Conservation (phyloP, 2,329 filamentous ascomycete species). For the Tolypocladium endophyticum region DNA sequence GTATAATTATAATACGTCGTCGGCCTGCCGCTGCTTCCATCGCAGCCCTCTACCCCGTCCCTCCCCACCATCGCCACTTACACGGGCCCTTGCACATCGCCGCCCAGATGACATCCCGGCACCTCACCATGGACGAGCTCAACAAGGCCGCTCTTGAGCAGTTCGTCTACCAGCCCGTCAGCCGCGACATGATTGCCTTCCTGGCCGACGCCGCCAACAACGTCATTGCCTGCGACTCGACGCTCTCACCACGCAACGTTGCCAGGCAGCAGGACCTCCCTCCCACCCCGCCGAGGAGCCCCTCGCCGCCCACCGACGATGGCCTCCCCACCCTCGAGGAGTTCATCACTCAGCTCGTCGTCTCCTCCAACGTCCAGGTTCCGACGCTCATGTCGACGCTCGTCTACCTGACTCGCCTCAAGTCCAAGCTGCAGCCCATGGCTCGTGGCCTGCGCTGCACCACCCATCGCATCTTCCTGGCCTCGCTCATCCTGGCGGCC, state of each 20-base stretch:
- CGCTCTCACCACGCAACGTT: slow-evolving; percentile 38
- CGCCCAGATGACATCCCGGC: slow-evolving; percentile 34
- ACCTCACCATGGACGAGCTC: slow-evolving; percentile 41
- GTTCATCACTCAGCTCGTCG: slow-evolving; percentile 86
- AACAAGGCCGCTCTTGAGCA: slow-evolving; percentile 69
- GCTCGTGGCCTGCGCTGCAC: slow-evolving; percentile 96
- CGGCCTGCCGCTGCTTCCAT: neutral
- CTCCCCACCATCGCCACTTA: slow-evolving; percentile 7
- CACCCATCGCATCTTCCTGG: slow-evolving; percentile 94
- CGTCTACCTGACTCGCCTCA: slow-evolving; percentile 82
- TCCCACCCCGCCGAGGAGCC: slow-evolving; percentile 41
- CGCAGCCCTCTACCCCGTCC: neutral
- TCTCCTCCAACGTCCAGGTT: slow-evolving; percentile 91
- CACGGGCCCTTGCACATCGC: slow-evolving; percentile 10
- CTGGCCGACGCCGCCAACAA: slow-evolving; percentile 63
- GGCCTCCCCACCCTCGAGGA: slow-evolving; percentile 70
- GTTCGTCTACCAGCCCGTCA: slow-evolving; percentile 70
- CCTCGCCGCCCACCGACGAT: slow-evolving; percentile 36
- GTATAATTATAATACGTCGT: neutral
- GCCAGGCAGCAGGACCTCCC: slow-evolving; percentile 22
- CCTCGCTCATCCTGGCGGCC: slow-evolving; percentile 71
- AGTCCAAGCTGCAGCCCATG: slow-evolving; percentile 77
- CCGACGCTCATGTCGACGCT: slow-evolving; percentile 95
- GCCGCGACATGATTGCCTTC: slow-evolving; percentile 65
- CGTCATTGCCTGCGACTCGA: slow-evolving; percentile 70